Evolutionary conservation across 768 basidiomycete genomes (phyloP).

Genomic region (Auricularia sp.): DNA sequence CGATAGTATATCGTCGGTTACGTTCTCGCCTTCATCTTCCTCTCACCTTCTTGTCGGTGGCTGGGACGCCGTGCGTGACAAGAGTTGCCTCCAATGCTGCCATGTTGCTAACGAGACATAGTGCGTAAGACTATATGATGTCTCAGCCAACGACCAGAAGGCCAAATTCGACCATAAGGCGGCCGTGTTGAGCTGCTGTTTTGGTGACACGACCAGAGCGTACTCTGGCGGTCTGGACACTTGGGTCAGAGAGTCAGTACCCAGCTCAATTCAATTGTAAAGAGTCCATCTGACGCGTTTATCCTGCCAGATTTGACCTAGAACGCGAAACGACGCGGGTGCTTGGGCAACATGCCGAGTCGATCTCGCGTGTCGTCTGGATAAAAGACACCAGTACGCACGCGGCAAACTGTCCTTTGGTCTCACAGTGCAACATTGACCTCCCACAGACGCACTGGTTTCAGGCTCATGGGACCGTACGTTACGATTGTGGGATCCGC

Average conservation of each 20-base stretch:
- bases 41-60: conserved; percentile 73
- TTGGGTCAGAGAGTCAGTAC: conserved; percentile 67
- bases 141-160: conserved; percentile 49
- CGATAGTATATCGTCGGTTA: conserved; percentile 73
- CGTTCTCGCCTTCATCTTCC: conserved; percentile 72
- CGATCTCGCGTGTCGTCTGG: conserved; percentile 70
- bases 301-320: conserved; percentile 58
- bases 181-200: conserved; percentile 76
- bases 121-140: conserved; percentile 50
- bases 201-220: conserved; percentile 52
- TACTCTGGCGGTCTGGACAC: conserved; percentile 87
- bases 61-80: conserved; percentile 68
- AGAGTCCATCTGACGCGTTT: not conserved
- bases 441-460: conserved; percentile 50
- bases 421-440: not conserved
- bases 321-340: conserved; percentile 57
- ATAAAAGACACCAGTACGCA: conserved; percentile 52
- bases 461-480: conserved; percentile 92
- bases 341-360: conserved; percentile 72
- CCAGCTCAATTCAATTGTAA: not conserved
- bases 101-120: conserved; percentile 27
- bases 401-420: too few relatives aligned
- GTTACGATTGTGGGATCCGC: conserved; percentile 79
- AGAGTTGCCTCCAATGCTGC: conserved; percentile 16
- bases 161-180: conserved; percentile 85